phyloP scores from a whole-genome alignment of 495 filamentous ascomycete species.

The Talaromyces proteolyticus region DNA sequence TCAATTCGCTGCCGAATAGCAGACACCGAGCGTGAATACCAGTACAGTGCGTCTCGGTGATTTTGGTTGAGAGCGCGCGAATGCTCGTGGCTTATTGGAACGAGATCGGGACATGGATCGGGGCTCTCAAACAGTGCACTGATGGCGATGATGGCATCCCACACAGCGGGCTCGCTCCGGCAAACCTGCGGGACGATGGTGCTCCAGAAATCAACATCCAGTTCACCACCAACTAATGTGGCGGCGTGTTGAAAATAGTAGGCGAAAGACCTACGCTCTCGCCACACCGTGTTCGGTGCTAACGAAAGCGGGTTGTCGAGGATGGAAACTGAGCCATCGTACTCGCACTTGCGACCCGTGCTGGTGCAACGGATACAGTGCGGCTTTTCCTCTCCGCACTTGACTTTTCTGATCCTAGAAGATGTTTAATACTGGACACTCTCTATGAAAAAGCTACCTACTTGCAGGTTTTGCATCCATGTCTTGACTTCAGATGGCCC shows the following conservation, averaged over 20 bases:
- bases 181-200: slow-evolving; percentile 50
- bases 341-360: slow-evolving; percentile 46
- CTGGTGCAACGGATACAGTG: slow-evolving; percentile 36
- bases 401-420: slow-evolving; percentile 47
- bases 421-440: too few species aligned
- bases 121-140: slow-evolving; percentile 45
- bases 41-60: slow-evolving; percentile 33
- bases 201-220: slow-evolving; percentile 52
- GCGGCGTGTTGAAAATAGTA: slow-evolving; percentile 32
- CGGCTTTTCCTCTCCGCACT: slow-evolving; percentile 53
- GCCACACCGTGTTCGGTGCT: slow-evolving; percentile 21
- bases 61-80: slow-evolving; percentile 27
- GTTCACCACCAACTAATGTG: slow-evolving; percentile 28
- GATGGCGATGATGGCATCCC: slow-evolving; percentile 51
- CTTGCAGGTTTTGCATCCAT: too few species aligned
- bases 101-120: slow-evolving; percentile 12
- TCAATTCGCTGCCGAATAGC: slow-evolving; percentile 42
- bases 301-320: slow-evolving; percentile 13
- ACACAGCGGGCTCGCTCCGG: slow-evolving; percentile 50
- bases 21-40: slow-evolving; percentile 41
- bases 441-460: too few species aligned
- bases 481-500: too few species aligned
- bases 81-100: slow-evolving; percentile 8
- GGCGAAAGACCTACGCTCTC: slow-evolving; percentile 34
- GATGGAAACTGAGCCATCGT: slow-evolving; percentile 11